Evolutionary conservation across 192 early-diverging fungal genomes (phyloP).

Genomic region (Thoreauomyces humboldtii): DNA sequence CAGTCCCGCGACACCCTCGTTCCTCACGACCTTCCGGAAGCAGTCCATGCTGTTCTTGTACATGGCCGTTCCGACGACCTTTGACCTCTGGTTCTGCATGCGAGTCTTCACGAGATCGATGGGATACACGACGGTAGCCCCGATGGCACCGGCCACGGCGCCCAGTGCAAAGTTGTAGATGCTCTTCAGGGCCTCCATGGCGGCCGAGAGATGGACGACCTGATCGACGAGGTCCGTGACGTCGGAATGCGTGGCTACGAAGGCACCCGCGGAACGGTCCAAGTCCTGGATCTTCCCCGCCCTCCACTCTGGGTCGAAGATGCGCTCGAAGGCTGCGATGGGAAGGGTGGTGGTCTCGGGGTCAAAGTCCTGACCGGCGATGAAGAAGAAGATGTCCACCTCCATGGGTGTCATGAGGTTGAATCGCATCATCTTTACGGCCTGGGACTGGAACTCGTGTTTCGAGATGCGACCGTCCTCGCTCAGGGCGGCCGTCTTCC

Average conservation of each 20-base stretch:
- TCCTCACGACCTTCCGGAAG: slow-evolving; percentile 89
- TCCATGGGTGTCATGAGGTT: slow-evolving; percentile 71
- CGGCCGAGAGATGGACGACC: slow-evolving; percentile 24
- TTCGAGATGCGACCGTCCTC: slow-evolving; percentile 58
- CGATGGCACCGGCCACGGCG: slow-evolving; percentile 88
- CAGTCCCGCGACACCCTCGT: slow-evolving; percentile 85
- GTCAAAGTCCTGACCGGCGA: slow-evolving; percentile 39
- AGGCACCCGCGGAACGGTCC: slow-evolving; percentile 8
- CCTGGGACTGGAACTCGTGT: slow-evolving; percentile 58
- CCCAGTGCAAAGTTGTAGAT: slow-evolving; percentile 78
- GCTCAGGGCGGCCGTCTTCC: slow-evolving; percentile 47
- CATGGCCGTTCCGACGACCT: slow-evolving; percentile 81
- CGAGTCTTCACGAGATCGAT: slow-evolving; percentile 97
- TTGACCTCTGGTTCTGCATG: slow-evolving; percentile 95
- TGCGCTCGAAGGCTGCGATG: slow-evolving; percentile 21
- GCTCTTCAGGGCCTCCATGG: slow-evolving; percentile 53
- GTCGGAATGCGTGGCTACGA: slow-evolving; percentile 19
- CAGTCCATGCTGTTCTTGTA: slow-evolving; percentile 97
- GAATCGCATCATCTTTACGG: slow-evolving; percentile 54
- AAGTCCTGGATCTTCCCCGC: slow-evolving; percentile 8
- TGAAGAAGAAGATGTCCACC: slow-evolving; percentile 68
- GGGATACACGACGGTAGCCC: slow-evolving; percentile 92
- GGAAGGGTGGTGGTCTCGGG: slow-evolving; percentile 6
- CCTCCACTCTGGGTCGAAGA: not conserved
- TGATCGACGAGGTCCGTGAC: slow-evolving; percentile 16